A percentile compares a stretch with the other conserved stretches of the same genome.
Evolutionary conservation across 2,329 filamentous ascomycete genomes (phyloP).

Genomic region (Penicillium sp.): DNA sequence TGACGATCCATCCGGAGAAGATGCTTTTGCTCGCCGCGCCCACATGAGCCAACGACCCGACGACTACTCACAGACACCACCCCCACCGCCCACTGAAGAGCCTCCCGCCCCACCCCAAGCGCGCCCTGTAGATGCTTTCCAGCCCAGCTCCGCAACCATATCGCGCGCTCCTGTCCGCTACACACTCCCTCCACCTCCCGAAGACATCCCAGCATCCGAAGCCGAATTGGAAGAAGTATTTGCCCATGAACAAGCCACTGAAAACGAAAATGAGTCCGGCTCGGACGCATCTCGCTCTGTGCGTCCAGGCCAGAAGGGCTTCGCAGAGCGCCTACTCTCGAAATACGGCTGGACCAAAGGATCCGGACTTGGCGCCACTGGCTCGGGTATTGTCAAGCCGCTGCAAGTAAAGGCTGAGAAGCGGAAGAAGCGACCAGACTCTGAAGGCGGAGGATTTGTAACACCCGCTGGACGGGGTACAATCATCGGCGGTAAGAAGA

Average conservation of each 20-base stretch:
- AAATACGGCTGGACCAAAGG: slow-evolving; percentile 95
- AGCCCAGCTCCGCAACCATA: slow-evolving; percentile 56
- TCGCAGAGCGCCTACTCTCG: slow-evolving; percentile 80
- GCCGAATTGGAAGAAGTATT: slow-evolving; percentile 49
- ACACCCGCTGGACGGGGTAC: slow-evolving; percentile 66
- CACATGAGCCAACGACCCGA: slow-evolving; percentile 50
- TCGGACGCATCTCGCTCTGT: slow-evolving; percentile 51
- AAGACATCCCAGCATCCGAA: slow-evolving; percentile 51
- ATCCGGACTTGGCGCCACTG: slow-evolving; percentile 75
- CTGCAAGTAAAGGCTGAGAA: slow-evolving; percentile 82
- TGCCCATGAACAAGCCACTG: slow-evolving; percentile 36
- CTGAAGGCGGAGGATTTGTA: slow-evolving; percentile 72
- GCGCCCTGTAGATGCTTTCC: slow-evolving; percentile 39
- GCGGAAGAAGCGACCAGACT: slow-evolving; percentile 70
- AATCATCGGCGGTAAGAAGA: slow-evolving; percentile 72
- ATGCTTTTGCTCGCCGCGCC: slow-evolving; percentile 62
- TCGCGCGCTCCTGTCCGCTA: slow-evolving; percentile 76
- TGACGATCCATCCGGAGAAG: slow-evolving; percentile 62
- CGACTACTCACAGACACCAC: slow-evolving; percentile 18
- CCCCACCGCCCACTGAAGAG: slow-evolving; percentile 22
- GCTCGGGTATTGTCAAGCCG: slow-evolving; percentile 77
- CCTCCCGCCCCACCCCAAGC: slow-evolving; percentile 29
- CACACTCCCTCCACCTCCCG: slow-evolving; percentile 49
- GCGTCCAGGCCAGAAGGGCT: slow-evolving; percentile 74
- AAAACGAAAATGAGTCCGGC: slow-evolving; percentile 29